A percentile compares a stretch with the other conserved stretches of the same genome.
phyloP scores from a whole-genome alignment of 2,329 filamentous ascomycete genomes.

The Cladophialophora exuberans region DNA sequence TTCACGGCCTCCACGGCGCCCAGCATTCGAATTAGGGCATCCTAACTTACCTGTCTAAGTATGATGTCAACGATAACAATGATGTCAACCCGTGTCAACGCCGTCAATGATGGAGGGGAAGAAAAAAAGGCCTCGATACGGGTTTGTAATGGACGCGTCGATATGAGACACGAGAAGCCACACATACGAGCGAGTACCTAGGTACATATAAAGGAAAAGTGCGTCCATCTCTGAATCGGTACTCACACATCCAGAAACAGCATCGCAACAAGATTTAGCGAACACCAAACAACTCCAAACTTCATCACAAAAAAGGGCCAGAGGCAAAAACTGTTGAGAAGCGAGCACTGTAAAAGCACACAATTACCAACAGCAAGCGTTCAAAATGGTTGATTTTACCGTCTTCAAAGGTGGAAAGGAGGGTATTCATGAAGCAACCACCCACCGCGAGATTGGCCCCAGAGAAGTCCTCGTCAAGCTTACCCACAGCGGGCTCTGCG shows the following conservation, averaged over 20 bases:
- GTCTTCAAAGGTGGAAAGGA: conserved; percentile 66
- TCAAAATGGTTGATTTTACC: conserved; percentile 52
- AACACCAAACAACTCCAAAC: background rate
- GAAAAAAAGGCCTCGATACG: background rate
- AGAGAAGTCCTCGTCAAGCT: conserved; percentile 66
- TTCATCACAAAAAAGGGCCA: background rate
- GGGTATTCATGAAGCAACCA: conserved; percentile 58
- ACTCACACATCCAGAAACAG: too few relatives aligned
- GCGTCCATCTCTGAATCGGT: too few relatives aligned
- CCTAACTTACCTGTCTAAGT: too few relatives aligned
- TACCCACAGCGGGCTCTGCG: conserved; percentile 69
- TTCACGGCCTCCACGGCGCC: too few relatives aligned
- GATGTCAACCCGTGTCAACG: background rate
- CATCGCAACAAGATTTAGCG: too few relatives aligned
- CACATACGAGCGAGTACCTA: too few relatives aligned
- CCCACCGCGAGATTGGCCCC: conserved; percentile 48
- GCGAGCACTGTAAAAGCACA: background rate
- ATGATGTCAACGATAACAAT: conserved; percentile 2
- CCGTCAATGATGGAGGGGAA: background rate
- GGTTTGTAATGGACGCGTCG: conserved; percentile 2
- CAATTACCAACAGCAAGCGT: background rate
- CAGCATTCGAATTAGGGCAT: too few relatives aligned
- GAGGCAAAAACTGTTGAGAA: too few relatives aligned
- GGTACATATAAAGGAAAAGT: too few relatives aligned
- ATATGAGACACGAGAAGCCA: too few relatives aligned